A percentile compares a stretch with the other conserved stretches of the same genome.
phyloP scores from a whole-genome alignment of 371 early-diverging fungal genomes.

The Mortierella sp. region DNA sequence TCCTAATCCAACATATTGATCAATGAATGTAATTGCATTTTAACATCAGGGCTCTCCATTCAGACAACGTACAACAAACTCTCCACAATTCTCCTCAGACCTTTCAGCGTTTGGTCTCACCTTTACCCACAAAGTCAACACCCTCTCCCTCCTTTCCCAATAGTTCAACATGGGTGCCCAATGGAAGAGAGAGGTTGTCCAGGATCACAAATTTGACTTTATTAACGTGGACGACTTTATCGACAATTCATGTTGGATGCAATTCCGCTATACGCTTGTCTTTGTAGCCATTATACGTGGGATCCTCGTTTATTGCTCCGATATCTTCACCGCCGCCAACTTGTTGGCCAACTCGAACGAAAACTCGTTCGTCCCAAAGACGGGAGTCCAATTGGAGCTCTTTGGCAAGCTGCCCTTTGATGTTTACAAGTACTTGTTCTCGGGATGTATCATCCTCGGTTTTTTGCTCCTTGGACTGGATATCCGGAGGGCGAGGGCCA shows the following conservation, averaged over 20 bases:
- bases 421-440: constrained; percentile 72
- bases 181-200: constrained; percentile 86
- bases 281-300: constrained; percentile 79
- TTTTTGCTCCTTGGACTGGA: constrained; percentile 80
- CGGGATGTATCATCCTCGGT: constrained; percentile 77
- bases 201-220: constrained; percentile 92
- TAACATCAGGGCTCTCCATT: constrained; percentile 14
- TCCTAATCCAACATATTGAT: background rate
- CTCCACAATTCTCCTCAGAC: background rate
- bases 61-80: background rate
- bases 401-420: constrained; percentile 57
- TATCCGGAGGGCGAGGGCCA: constrained; percentile 74
- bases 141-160: background rate
- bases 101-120: background rate
- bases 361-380: constrained; percentile 39
- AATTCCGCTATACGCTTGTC: constrained; percentile 70
- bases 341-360: constrained; percentile 57
- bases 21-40: background rate
- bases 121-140: background rate
- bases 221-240: constrained; percentile 86
- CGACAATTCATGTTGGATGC: constrained; percentile 57
- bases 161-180: constrained; percentile 58
- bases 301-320: constrained; percentile 79
- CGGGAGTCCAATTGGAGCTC: constrained; percentile 54
- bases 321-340: constrained; percentile 77